Evolutionary conservation across 2,329 filamentous ascomycete species (phyloP).

Genomic region (Aspergillus thermomutatus): DNA sequence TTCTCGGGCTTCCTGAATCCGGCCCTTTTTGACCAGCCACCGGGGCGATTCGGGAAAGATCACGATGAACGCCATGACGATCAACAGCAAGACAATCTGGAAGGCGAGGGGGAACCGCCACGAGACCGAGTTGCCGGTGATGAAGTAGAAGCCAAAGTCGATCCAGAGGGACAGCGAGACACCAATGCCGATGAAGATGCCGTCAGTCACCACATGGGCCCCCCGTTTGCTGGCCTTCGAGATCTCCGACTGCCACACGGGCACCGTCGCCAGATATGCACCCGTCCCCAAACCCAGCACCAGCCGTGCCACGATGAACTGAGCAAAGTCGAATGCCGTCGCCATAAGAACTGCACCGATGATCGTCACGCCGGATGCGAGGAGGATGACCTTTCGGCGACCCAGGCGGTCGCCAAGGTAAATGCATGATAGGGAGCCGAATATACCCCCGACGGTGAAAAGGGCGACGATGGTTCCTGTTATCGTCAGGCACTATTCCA

Average conservation of each 20-base stretch:
- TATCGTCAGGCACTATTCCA: not conserved
- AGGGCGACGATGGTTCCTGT: slow-evolving; percentile 40
- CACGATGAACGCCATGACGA: slow-evolving; percentile 33
- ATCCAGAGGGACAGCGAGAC: slow-evolving; percentile 49
- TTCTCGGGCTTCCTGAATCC: slow-evolving; percentile 31
- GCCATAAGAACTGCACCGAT: slow-evolving; percentile 46
- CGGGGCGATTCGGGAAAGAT: slow-evolving; percentile 40
- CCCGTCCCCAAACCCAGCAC: slow-evolving; percentile 44
- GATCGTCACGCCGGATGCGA: slow-evolving; percentile 37
- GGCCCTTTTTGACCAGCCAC: slow-evolving; percentile 46
- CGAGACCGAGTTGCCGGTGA: slow-evolving; percentile 35
- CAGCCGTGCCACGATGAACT: slow-evolving; percentile 46
- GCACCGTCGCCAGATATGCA: slow-evolving; percentile 45
- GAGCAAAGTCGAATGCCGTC: slow-evolving; percentile 41
- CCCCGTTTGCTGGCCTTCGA: slow-evolving; percentile 45
- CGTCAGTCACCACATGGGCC: slow-evolving; percentile 49
- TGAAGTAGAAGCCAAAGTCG: slow-evolving; percentile 44
- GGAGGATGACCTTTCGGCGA: slow-evolving; percentile 42
- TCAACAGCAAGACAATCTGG: slow-evolving; percentile 32
- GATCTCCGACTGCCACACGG: slow-evolving; percentile 44
- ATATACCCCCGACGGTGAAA: slow-evolving; percentile 46
- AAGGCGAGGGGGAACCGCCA: slow-evolving; percentile 45
- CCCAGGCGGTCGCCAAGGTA: slow-evolving; percentile 46
- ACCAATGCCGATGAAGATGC: slow-evolving; percentile 46
- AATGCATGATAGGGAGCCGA: slow-evolving; percentile 45